Evolutionary conservation across 441 rosid genomes (phyloP).

Genomic region (Hypseocharis bilobata): DNA sequence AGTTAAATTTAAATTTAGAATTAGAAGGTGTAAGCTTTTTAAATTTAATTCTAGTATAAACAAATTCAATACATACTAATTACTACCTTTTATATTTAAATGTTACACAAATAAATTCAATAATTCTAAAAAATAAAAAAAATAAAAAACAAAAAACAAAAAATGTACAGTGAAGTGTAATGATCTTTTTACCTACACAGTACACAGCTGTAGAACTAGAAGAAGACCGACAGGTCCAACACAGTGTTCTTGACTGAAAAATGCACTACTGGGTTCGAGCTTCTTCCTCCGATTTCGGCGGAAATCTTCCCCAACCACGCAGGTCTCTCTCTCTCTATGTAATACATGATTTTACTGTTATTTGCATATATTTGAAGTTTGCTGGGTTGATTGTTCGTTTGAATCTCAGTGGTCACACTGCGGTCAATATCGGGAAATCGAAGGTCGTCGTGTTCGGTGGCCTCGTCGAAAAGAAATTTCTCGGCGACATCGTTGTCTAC

Average conservation of each 20-base stretch:
- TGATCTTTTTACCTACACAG: too few relatives aligned
- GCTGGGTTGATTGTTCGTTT: not conserved
- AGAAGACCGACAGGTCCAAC: too few relatives aligned
- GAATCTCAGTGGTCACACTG: conserved; percentile 69
- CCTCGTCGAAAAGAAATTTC: conserved; percentile 67
- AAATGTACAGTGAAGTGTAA: too few relatives aligned
- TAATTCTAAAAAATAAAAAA: too few relatives aligned
- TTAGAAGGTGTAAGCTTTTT: too few relatives aligned
- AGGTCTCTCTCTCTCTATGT: conserved; percentile 36
- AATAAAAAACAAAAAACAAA: not conserved
- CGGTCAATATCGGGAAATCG: conserved; percentile 67
- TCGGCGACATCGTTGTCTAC: conserved; percentile 57
- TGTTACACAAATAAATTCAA: too few relatives aligned
- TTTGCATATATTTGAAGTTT: not conserved
- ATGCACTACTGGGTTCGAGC: conserved; percentile 93
- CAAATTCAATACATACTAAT: too few relatives aligned
- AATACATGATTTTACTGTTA: not conserved
- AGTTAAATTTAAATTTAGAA: too few relatives aligned
- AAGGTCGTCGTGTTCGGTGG: conserved; percentile 86
- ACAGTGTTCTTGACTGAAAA: too few relatives aligned
- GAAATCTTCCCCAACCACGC: conserved; percentile 68
- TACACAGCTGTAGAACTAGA: too few relatives aligned
- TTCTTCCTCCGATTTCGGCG: conserved; percentile 67
- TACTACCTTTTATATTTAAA: too few relatives aligned
- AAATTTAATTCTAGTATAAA: too few relatives aligned